Base-by-base conservation (phyloP, 345 rosid species). In the Tarenaya hassleriana region DNA sequence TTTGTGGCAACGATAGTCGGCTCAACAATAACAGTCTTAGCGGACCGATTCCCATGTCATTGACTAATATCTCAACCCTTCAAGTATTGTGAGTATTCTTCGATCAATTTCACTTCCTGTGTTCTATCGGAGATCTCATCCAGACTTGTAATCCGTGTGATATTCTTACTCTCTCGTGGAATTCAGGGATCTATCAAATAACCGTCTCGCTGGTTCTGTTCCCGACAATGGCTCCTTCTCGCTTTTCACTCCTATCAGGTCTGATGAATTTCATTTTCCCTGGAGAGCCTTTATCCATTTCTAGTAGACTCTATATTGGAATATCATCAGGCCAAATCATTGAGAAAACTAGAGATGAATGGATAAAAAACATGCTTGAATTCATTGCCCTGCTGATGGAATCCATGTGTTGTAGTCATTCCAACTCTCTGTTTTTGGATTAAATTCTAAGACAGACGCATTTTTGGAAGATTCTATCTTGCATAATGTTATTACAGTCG, bases 181-280 rank as follows among this genome's bases (percentile, higher is more conserved):
- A 55, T 56, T 58, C 72, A 92, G 97, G 83, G 99, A 88, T 82
- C 82, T 92, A 34, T 92, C 97, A 45, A 92, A 88, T 72, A 92
- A 92, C 56, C 77, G 4, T 39, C 97, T 92, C 27, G 85, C 97
- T 19, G 97, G 99, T 41, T 83, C 64, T 39, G 97, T 92, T 59
- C 99, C 99, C 45, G 99, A 92, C 66, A 88, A 79, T 76, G 99
- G 99, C 54, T 92, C 99, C 44, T 92, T 92, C 75, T 92, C 99
- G 53, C 75, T 88, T 40, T 92, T 92, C 73, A 92, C 99, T 34
- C 99, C 99, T 50, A 88, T 92, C 63, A 92, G 99, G 99, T 92
- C 67, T 54, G 35, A 53, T 64, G 29, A 5, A 24, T 2, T 24
- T 24, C 29, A 24, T 24, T 2, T 24, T 24, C 5, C 5, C 29